Evolutionary conservation across 352 stramenopile species (phyloP).

Genomic region (Thraustotheca clavata): DNA sequence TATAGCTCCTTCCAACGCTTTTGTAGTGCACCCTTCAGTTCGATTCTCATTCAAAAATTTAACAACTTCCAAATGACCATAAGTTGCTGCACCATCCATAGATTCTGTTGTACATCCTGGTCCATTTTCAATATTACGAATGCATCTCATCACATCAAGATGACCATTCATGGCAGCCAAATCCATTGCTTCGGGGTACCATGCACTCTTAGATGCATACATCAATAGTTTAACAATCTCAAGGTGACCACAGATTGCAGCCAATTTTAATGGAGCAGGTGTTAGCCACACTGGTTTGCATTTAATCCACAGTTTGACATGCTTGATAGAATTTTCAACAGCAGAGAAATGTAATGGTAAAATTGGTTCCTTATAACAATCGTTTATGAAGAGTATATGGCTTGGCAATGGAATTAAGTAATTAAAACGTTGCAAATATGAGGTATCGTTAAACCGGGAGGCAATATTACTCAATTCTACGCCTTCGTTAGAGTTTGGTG

Average conservation of each 20-base stretch:
- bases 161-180: constrained; percentile 28
- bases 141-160: constrained; percentile 28
- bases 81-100: constrained; percentile 33
- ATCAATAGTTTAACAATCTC: too few species aligned
- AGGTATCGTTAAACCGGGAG: background rate
- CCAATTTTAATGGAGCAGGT: too few species aligned
- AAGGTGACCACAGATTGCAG: too few species aligned
- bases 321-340: background rate
- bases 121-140: constrained; percentile 17
- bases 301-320: background rate
- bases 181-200: constrained; percentile 31
- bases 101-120: constrained; percentile 31
- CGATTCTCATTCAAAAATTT: constrained; percentile 35
- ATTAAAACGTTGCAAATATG: too few species aligned
- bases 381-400: background rate
- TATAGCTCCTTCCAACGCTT: constrained; percentile 32
- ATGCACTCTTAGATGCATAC: too few species aligned
- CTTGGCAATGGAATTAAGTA: too few species aligned
- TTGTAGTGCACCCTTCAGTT: constrained; percentile 30
- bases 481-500: background rate
- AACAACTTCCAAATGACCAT: constrained; percentile 33
- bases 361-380: background rate
- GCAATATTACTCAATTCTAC: background rate
- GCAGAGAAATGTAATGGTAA: background rate
- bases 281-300: background rate